Base-by-base conservation (phyloP, 2,329 filamentous ascomycete species). In the Colletotrichum filicis region DNA sequence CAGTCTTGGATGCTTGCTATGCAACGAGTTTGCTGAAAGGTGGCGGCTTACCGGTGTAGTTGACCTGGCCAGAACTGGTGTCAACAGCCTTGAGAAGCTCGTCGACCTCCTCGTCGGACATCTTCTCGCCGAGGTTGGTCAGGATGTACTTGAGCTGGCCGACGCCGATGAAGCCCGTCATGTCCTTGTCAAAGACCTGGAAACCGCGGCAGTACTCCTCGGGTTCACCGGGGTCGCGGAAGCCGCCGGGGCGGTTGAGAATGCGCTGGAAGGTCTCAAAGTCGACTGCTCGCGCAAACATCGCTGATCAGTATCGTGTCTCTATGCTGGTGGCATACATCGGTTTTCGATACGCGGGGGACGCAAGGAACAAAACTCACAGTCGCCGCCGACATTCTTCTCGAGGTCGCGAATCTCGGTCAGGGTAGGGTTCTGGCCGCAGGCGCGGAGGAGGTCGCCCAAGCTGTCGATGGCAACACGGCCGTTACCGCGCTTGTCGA, bases 151-250 rank as follows among this genome's bases (percentile, higher is more conserved):
- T 94, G 84, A 99, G 90, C 87, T 99, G 97, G 71, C 97, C 97
- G 76, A 98, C 96, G 69, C 96, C 97, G 82, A 99, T 98, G 85
- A 95, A 98, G 65, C 97, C 97, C 74, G 95, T 98, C 91, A 98
- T 93, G 83, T 99, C 97, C 87, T 99, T 99, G 86, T 99, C 97
- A 80, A 99, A 99, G 66, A 99, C 97, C 85, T 99, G 97, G 88
- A 99, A 99, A 68, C 97, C 97, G 75, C 96, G 94, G 85, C 96
- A 98, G 87, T 99, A 99, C 84, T 98, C 96, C 81, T 98, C 96
- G 53, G 97, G 96, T 86, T 98, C 95, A 82, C 97, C 97, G 2
- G 97, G 95, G 80, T 98, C 97, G 83, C 97, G 95, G 93, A 99
- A 99, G 79, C 97, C 97, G 82, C 95, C 95, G 46, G 97, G 97